Evolutionary conservation across 306 rosid species (phyloP), one percentile per base, ranked within the genome.

Genomic region (Mucuna pruriens): DNA sequence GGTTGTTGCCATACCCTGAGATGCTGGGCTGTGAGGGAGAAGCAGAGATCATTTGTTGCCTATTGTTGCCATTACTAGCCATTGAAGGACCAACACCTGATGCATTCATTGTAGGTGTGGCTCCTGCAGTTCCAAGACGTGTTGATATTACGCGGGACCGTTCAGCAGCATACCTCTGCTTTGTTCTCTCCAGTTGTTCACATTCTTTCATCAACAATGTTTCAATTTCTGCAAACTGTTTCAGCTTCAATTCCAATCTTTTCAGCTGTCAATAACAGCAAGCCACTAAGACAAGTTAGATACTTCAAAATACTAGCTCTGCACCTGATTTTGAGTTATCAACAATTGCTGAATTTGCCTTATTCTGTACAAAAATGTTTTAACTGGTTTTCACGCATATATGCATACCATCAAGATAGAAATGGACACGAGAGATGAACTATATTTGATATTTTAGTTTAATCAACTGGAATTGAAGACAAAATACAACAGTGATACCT

Each of bases 161-260:
- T 57, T 96, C 99, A 25, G 89, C 89, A n/a, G 79, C 88, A 87
- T 87, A 78, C 81, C 99, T 90, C 85, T 94, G 97, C 84, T 94
- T 88, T 23, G 94, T 69, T 88, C 91, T 92, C 85, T 94, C 99
- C 76, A 94, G 89, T 87, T 96, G 98, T 71, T 96, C 99, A 0
- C 98, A 94, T 85, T 96, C 99, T 82, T 96, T 96, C 99, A 94
- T 92, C 83, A 96, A 86, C 45, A 90, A 87, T 15, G 99, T 94
- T 86, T 96, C 99, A 76, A 96, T 91, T 89, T 96, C 99, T 20
- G 98, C 99, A 83, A 96, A 96, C 81, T 96, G 99, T 90, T 96
- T 94, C 84, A 96, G 88, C 92, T 96, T 96, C 94, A 96, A 78
- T 84, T 96, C 98, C 88, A 96, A 79, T 89, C 98, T 92, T 85